Conservation (phyloP, 371 early-diverging fungal species). For the Actinomucor elegans region DNA sequence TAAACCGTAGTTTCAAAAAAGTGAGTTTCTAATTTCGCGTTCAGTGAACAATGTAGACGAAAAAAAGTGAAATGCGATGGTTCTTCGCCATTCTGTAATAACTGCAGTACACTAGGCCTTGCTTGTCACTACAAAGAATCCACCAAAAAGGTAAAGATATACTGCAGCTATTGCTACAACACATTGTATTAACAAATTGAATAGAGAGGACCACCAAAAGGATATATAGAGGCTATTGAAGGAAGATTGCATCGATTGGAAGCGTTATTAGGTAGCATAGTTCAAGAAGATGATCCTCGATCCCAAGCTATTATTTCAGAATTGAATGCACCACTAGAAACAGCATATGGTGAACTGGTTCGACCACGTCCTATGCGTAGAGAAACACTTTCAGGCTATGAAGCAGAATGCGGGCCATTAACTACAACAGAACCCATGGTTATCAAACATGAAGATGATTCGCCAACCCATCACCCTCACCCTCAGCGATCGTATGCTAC, state of each 20-base stretch:
- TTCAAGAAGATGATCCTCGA: slow-evolving; percentile 59
- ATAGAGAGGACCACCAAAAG: slow-evolving; percentile 69
- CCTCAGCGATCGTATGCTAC: background rate
- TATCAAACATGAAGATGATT: background rate
- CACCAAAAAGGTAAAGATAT: slow-evolving; percentile 35
- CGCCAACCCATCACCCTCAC: background rate
- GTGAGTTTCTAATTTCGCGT: background rate
- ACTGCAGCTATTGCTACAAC: background rate
- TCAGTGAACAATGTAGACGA: slow-evolving; percentile 56
- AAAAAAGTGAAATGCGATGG: slow-evolving; percentile 71
- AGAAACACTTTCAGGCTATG: slow-evolving; percentile 20
- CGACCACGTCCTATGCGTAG: slow-evolving; percentile 32
- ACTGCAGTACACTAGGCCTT: slow-evolving; percentile 29
- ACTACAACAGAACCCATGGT: slow-evolving; percentile 8
- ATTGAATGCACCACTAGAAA: slow-evolving; percentile 53
- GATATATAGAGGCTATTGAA: slow-evolving; percentile 76
- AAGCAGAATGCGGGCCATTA: slow-evolving; percentile 15
- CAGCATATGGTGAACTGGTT: slow-evolving; percentile 44
- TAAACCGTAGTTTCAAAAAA: background rate
- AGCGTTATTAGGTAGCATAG: slow-evolving; percentile 57
- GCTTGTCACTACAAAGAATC: slow-evolving; percentile 43
- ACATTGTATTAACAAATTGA: background rate
- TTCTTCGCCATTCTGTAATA: slow-evolving; percentile 44
- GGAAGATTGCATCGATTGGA: slow-evolving; percentile 66
- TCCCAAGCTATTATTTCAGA: slow-evolving; percentile 57